These are phyloP conservation scores for Striga hermonthica DNA, from an alignment of 305 asterid species.

Conservation along the genomic window DNA sequence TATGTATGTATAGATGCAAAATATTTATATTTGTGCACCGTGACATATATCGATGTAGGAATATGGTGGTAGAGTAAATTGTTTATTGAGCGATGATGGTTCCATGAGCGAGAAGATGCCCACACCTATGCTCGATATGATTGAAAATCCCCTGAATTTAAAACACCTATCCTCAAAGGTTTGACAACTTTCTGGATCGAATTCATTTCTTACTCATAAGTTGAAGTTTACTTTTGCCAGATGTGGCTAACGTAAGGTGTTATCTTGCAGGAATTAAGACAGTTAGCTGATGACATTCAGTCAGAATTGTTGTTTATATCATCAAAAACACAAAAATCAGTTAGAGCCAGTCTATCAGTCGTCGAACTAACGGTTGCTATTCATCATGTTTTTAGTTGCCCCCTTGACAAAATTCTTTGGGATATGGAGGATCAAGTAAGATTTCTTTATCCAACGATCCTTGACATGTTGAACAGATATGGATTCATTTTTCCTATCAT, in stretches of 20 bases:
- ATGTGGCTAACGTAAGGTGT: slow-evolving; percentile 26
- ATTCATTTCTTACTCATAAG: slow-evolving; percentile 16
- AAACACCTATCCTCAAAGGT: slow-evolving; percentile 76
- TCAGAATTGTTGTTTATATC: slow-evolving; percentile 50
- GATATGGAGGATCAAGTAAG: slow-evolving; percentile 90
- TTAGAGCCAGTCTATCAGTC: slow-evolving; percentile 54
- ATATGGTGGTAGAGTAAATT: slow-evolving; percentile 35
- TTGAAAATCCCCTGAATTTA: slow-evolving; percentile 69
- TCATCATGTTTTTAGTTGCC: slow-evolving; percentile 76
- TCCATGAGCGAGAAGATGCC: slow-evolving; percentile 43
- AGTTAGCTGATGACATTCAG: slow-evolving; percentile 73
- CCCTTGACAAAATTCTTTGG: slow-evolving; percentile 84
- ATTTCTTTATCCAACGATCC: slow-evolving; percentile 7
- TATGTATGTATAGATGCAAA: not conserved
- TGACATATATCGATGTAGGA: slow-evolving; percentile 45
- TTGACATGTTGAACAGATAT: slow-evolving; percentile 12
- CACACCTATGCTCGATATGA: slow-evolving; percentile 70
- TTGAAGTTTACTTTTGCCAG: not conserved
- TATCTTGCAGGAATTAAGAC: slow-evolving; percentile 69
- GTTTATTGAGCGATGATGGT: slow-evolving; percentile 41
- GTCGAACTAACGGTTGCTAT: slow-evolving; percentile 82
- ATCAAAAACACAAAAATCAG: slow-evolving; percentile 45
- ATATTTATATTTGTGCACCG: slow-evolving; percentile 14
- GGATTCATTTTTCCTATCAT: not conserved
- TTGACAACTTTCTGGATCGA: not conserved